Base-by-base conservation (phyloP, 148 eudicot genomes). In the Polygonum aviculare region DNA sequence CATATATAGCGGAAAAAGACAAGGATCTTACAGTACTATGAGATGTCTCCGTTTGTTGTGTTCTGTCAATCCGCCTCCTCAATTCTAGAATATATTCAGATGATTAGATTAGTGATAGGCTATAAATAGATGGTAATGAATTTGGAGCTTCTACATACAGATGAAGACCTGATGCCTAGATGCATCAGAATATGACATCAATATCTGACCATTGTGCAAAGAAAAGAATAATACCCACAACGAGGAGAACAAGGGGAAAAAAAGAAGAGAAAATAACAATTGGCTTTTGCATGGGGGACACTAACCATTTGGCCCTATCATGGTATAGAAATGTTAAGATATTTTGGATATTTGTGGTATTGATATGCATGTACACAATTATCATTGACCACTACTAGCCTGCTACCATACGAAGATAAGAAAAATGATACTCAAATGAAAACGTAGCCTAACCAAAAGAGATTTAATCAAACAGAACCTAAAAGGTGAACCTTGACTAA, bases 11-110 rank as follows among this genome's bases (percentile, higher is more conserved):
- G 60, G 60, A 38, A 6, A 26, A 62, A 62, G 67, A 77, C 5
- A 77, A 36, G 63, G 50, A 47, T 82, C 97, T 92, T 81, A 94
- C 98, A 77, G 80, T 87, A 54, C 82, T 81, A 50, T 33, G 26
- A 74, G 82, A 76, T 12, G 76, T 77, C 72, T 85, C 90, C 44
- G 77, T 80, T 59, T 80, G 84, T 50, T 84, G 85, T 73, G 85
- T 70, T 33, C 77, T 79, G 45, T 80, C 79, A 74, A 88, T 85
- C 77, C 82, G 79, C 78, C 90, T 86, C 82, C 80, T 85, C 60
- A 86, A 76, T 67, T 89, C 96, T 91, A 79, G 73, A 80, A 50
- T 71, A 79, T 6, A 67, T 35, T 38, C 22, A 67, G 38, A 67
- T 19, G 15, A 14, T 67, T 67, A 67, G 44, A 65, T 21, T 35